Conservation (phyloP, 1,284 basidiomycete species). For the Thelephora terrestris region DNA sequence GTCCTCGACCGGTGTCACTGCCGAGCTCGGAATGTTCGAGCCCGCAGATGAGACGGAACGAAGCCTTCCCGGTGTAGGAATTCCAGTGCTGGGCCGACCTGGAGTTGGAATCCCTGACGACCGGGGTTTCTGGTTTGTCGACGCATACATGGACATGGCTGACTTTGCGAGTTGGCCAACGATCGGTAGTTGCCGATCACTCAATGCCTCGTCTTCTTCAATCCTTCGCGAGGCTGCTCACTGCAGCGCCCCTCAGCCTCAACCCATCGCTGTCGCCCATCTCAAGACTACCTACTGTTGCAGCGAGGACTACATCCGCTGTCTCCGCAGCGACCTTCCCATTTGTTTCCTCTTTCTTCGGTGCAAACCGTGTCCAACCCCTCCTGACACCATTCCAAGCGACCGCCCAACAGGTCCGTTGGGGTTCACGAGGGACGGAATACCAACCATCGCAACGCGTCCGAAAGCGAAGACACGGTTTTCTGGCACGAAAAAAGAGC, state of each 20-base stretch:
- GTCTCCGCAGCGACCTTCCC: background rate
- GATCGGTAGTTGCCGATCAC: background rate
- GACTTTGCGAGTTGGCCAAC: background rate
- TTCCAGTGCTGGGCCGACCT: conserved; percentile 37
- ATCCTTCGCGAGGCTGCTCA: background rate
- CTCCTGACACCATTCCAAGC: conserved; percentile 8
- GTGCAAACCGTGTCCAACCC: conserved; percentile 1
- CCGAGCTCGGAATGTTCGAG: conserved; percentile 17
- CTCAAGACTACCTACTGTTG: background rate
- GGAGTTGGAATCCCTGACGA: conserved; percentile 51
- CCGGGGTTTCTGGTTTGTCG: conserved; percentile 43
- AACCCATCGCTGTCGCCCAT: background rate
- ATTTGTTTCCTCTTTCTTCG: conserved; percentile 2
- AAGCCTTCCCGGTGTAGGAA: conserved; percentile 62
- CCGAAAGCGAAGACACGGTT: conserved; percentile 84
- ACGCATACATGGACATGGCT: conserved; percentile 22
- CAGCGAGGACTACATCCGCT: background rate
- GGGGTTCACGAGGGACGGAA: conserved; percentile 52
- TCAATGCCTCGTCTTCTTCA: background rate
- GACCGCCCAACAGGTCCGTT: conserved; percentile 35
- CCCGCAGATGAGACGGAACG: conserved; percentile 50
- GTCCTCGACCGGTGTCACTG: conserved; percentile 23
- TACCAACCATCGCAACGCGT: conserved; percentile 87
- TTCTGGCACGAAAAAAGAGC: conserved; percentile 59
- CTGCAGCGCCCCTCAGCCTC: background rate